Conservation (phyloP, 768 basidiomycete species). For the Holtermanniella nyarrowii region DNA sequence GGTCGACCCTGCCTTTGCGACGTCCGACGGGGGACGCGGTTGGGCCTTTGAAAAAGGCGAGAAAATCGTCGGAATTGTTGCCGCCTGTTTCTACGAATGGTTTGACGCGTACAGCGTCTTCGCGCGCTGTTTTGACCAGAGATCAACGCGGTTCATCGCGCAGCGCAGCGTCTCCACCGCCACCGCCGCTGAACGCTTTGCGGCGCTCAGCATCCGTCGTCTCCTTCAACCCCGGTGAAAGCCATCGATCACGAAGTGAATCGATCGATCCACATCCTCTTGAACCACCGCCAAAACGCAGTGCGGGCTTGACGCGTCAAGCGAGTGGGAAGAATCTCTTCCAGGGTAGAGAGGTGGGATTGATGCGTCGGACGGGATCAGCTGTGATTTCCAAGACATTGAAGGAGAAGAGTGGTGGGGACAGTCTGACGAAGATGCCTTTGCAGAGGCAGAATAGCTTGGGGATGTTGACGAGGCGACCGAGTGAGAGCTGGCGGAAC, state of each 20-base stretch:
- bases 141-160: too few relatives aligned
- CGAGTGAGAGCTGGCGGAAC: not conserved
- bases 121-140: too few relatives aligned
- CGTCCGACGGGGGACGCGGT: too few relatives aligned
- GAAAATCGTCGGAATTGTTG: too few relatives aligned
- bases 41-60: too few relatives aligned
- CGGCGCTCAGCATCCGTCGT: not conserved
- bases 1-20: not conserved
- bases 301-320: slow-evolving; percentile 6
- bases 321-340: slow-evolving; percentile 34
- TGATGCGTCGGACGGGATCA: slow-evolving; percentile 27
- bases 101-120: too few relatives aligned
- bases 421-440: not conserved
- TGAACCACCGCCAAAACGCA: not conserved
- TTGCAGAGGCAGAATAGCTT: not conserved
- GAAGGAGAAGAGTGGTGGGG: slow-evolving; percentile 4
- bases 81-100: too few relatives aligned
- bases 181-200: not conserved
- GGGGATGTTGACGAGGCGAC: not conserved
- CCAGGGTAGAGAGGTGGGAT: slow-evolving; percentile 33
- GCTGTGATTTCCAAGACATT: slow-evolving; percentile 1
- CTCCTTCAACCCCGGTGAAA: not conserved
- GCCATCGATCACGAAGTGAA: slow-evolving; percentile 6
- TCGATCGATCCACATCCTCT: slow-evolving; percentile 7
- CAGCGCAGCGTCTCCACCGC: too few relatives aligned